Conservation (phyloP, 768 basidiomycete species). For the Tephrocybe sp. region DNA sequence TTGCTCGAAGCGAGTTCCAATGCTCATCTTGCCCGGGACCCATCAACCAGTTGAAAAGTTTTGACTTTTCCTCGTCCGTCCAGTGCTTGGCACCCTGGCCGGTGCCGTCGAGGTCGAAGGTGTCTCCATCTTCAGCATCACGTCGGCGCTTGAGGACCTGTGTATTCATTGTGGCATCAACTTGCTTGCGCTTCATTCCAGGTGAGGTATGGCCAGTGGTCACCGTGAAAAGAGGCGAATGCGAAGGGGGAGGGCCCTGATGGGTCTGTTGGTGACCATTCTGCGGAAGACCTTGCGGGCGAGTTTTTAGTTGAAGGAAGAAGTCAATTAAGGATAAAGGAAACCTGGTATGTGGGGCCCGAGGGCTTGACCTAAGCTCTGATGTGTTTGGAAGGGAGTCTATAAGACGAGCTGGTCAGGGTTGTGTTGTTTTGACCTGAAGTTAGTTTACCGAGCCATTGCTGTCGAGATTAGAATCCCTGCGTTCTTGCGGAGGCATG, state of each 20-base stretch:
- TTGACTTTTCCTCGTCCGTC: conserved; percentile 83
- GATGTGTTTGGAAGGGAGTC: conserved; percentile 55
- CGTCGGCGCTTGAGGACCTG: conserved; percentile 48
- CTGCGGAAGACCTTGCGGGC: conserved; percentile 35
- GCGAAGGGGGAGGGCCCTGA: conserved; percentile 31
- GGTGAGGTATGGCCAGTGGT: conserved; percentile 32
- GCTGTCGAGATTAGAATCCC: conserved; percentile 57
- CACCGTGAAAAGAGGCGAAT: conserved; percentile 41
- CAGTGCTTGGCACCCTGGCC: conserved; percentile 77
- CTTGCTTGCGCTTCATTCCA: conserved; percentile 53
- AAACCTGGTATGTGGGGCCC: conserved; percentile 49
- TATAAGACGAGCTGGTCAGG: conserved; percentile 30
- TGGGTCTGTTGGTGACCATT: conserved; percentile 30
- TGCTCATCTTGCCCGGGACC: conserved; percentile 69
- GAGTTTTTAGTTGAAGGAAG: conserved; percentile 34
- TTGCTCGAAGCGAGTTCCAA: conserved; percentile 75
- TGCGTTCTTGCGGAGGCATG: conserved; percentile 48
- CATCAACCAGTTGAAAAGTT: conserved; percentile 80
- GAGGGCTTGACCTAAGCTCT: conserved; percentile 64
- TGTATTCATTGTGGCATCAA: conserved; percentile 33
- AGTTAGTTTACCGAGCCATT: conserved; percentile 56
- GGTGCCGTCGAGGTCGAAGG: conserved; percentile 46
- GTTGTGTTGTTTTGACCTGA: conserved; percentile 24
- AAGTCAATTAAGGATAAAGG: conserved; percentile 23
- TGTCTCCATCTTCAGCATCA: conserved; percentile 40